A percentile compares a stretch with the other conserved stretches of the same genome.
Conservation (phyloP, 306 rosid species). For the Crotalaria pallida region DNA sequence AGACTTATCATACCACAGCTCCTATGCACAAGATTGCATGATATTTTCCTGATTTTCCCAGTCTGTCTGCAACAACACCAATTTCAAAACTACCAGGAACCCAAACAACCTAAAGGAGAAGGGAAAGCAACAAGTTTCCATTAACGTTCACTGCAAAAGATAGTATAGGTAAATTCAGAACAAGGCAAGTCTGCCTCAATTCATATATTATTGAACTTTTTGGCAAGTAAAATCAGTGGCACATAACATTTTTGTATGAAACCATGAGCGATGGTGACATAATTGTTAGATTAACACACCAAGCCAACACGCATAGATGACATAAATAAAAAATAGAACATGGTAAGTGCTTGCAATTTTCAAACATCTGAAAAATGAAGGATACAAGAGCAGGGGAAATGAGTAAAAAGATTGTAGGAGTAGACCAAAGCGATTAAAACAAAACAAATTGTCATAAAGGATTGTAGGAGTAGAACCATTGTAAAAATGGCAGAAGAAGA, state of each 20-base stretch:
- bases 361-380: neutral
- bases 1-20: constrained; percentile 70
- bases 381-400: neutral
- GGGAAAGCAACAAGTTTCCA: constrained; percentile 16
- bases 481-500: neutral
- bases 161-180: constrained; percentile 6
- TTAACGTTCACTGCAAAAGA: constrained; percentile 14
- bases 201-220: neutral
- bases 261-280: neutral
- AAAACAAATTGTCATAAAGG: neutral
- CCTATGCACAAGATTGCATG: constrained; percentile 87
- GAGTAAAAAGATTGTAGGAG: neutral
- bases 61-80: constrained; percentile 65
- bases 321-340: neutral
- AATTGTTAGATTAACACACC: neutral
- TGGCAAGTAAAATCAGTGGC: neutral
- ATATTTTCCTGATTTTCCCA: constrained; percentile 71
- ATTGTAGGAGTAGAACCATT: neutral
- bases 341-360: neutral
- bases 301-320: neutral
- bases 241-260: neutral
- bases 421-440: neutral
- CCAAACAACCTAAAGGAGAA: constrained; percentile 73
- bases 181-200: neutral
- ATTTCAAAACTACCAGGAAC: constrained; percentile 96